Evolutionary conservation across 2,329 filamentous ascomycete species (phyloP).

Genomic region (Phyllosticta citriasiana): DNA sequence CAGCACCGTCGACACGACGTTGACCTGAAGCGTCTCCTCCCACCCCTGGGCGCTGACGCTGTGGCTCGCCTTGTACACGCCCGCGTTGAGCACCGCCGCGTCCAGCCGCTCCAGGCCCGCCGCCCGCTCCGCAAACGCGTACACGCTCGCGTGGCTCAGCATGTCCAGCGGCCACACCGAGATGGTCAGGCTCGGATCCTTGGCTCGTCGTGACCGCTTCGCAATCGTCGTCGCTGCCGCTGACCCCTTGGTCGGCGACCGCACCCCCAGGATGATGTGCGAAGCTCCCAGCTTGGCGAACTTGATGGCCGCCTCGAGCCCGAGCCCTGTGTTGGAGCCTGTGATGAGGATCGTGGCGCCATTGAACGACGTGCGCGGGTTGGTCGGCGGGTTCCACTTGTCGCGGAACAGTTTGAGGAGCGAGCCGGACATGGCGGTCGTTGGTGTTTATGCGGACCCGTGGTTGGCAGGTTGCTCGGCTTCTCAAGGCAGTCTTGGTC

Average conservation of each 20-base stretch:
- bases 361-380: constrained; percentile 17
- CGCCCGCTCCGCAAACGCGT: constrained; percentile 22
- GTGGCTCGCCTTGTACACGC: constrained; percentile 20
- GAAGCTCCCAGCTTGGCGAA: constrained; percentile 30
- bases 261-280: constrained; percentile 37
- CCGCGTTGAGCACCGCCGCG: constrained; percentile 31
- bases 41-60: constrained; percentile 15
- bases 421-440: neutral
- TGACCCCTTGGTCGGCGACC: constrained; percentile 13
- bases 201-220: constrained; percentile 27
- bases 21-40: constrained; percentile 29
- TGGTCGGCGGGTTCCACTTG: constrained; percentile 7
- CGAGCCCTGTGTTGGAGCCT: constrained; percentile 39
- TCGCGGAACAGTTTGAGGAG: constrained; percentile 5
- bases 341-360: constrained; percentile 38
- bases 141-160: constrained; percentile 28
- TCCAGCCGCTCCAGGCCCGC: constrained; percentile 24
- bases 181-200: constrained; percentile 20
- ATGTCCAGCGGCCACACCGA: constrained; percentile 40
- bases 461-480: neutral
- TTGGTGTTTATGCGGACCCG: neutral
- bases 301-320: constrained; percentile 37
- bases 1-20: constrained; percentile 30
- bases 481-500: neutral
- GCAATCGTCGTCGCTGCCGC: constrained; percentile 33